These are phyloP conservation scores for Candida sojae DNA, from an alignment of 1,139 yeast species.

Conservation along the genomic window DNA sequence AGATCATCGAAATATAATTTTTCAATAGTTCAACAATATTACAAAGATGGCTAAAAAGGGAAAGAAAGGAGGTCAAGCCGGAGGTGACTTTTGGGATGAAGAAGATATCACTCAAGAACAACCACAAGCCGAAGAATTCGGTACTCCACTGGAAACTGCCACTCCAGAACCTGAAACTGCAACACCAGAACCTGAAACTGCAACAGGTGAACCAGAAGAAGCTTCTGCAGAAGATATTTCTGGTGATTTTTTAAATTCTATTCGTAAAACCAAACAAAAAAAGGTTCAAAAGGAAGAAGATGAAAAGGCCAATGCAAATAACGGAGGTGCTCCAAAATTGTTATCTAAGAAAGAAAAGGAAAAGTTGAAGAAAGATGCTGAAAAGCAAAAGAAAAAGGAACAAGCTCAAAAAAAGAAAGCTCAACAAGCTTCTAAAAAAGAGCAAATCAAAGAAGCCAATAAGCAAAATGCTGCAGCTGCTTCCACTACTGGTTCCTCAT, in stretches of 20 bases:
- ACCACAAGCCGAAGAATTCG: slow-evolving; percentile 60
- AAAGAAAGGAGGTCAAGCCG: slow-evolving; percentile 52
- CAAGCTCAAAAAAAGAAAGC: slow-evolving; percentile 82
- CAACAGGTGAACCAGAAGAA: slow-evolving; percentile 24
- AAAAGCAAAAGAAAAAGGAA: slow-evolving; percentile 91
- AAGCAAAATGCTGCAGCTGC: slow-evolving; percentile 56
- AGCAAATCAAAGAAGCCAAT: slow-evolving; percentile 65
- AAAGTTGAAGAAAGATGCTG: slow-evolving; percentile 95
- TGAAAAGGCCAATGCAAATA: slow-evolving; percentile 40
- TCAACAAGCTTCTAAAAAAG: slow-evolving; percentile 61
- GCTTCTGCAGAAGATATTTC: slow-evolving; percentile 47
- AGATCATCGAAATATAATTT: slow-evolving; percentile 1
- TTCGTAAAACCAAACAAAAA: slow-evolving; percentile 77
- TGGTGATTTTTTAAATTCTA: slow-evolving; percentile 78
- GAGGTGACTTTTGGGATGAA: slow-evolving; percentile 80
- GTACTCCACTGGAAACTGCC: slow-evolving; percentile 21
- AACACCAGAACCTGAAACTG: slow-evolving; percentile 22
- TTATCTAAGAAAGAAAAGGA: slow-evolving; percentile 97
- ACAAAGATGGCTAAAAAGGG: slow-evolving; percentile 49
- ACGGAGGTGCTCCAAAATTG: slow-evolving; percentile 60
- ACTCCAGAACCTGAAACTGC: slow-evolving; percentile 21
- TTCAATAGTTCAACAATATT: not conserved
- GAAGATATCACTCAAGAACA: slow-evolving; percentile 65
- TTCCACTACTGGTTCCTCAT: slow-evolving; percentile 34
- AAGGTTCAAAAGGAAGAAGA: slow-evolving; percentile 60